These are phyloP conservation scores for Prunus armeniaca DNA, from an alignment of 306 rosid species.

Conservation along the genomic window DNA sequence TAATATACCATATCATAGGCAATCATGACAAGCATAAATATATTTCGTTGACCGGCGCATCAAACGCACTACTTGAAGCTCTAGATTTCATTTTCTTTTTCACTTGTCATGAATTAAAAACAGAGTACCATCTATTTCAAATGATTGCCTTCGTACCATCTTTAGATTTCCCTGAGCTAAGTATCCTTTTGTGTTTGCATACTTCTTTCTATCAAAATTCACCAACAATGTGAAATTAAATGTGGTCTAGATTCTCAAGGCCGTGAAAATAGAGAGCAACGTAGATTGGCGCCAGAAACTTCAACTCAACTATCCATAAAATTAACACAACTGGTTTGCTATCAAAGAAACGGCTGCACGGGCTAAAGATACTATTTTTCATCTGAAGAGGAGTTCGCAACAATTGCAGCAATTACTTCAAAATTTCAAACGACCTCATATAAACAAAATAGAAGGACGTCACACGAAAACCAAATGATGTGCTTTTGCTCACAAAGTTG, in stretches of 20 bases:
- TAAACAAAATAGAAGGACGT: not conserved
- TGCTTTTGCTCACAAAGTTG: not conserved
- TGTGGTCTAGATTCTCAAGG: not conserved
- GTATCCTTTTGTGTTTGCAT: not conserved
- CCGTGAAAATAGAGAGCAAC: not conserved
- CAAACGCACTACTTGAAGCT: not conserved
- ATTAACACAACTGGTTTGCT: not conserved
- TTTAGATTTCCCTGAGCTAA: not conserved
- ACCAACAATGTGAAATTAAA: not conserved
- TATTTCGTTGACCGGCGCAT: not conserved
- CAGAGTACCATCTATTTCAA: not conserved
- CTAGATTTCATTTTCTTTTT: not conserved
- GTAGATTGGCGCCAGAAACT: not conserved
- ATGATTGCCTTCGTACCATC: not conserved
- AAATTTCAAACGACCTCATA: not conserved
- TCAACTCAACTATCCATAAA: not conserved
- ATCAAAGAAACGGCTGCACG: conserved; percentile 5
- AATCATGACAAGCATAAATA: not conserved
- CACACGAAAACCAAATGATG: not conserved
- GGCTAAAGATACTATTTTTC: not conserved
- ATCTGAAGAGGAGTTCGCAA: not conserved
- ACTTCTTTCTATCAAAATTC: not conserved
- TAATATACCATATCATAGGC: not conserved
- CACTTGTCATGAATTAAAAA: not conserved
- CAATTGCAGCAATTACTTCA: not conserved